Evolutionary conservation across 2,329 filamentous ascomycete genomes (phyloP).

Genomic region (Ophiostoma ips): DNA sequence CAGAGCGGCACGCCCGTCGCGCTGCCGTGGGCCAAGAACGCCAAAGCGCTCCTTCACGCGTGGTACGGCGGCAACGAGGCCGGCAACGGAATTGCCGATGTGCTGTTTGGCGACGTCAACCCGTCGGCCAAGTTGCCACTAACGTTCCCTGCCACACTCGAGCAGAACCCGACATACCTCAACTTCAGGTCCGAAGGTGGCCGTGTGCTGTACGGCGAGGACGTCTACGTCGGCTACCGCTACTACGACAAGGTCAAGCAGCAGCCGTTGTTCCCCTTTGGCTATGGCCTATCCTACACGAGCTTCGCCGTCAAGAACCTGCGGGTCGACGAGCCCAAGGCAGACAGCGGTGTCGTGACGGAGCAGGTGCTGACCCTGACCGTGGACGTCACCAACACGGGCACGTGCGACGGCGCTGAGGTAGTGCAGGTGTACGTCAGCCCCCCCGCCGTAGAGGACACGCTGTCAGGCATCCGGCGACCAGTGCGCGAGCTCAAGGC

Average conservation of each 20-base stretch:
- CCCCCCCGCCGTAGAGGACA: neutral
- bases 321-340: neutral
- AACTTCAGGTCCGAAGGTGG: slow-evolving; percentile 61
- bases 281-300: slow-evolving; percentile 68
- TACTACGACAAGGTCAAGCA: slow-evolving; percentile 62
- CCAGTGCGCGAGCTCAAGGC: slow-evolving; percentile 40
- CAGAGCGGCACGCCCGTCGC: slow-evolving; percentile 45
- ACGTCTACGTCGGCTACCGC: slow-evolving; percentile 67
- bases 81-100: slow-evolving; percentile 50
- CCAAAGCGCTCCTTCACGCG: slow-evolving; percentile 40
- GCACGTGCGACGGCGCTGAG: slow-evolving; percentile 32
- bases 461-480: slow-evolving; percentile 24
- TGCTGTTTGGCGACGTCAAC: slow-evolving; percentile 45
- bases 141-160: slow-evolving; percentile 51
- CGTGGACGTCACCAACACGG: slow-evolving; percentile 35
- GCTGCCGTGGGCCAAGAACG: slow-evolving; percentile 35
- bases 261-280: slow-evolving; percentile 60
- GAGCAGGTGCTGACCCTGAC: slow-evolving; percentile 17
- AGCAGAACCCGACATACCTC: slow-evolving; percentile 62
- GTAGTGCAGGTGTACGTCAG: slow-evolving; percentile 40
- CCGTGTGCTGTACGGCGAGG: slow-evolving; percentile 63
- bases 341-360: slow-evolving; percentile 24
- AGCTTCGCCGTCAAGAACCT: slow-evolving; percentile 37
- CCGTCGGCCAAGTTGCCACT: slow-evolving; percentile 58
- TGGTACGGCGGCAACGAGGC: slow-evolving; percentile 55